Base-by-base conservation (phyloP, 257 asterid species). In the Nicotiana attenuata region DNA sequence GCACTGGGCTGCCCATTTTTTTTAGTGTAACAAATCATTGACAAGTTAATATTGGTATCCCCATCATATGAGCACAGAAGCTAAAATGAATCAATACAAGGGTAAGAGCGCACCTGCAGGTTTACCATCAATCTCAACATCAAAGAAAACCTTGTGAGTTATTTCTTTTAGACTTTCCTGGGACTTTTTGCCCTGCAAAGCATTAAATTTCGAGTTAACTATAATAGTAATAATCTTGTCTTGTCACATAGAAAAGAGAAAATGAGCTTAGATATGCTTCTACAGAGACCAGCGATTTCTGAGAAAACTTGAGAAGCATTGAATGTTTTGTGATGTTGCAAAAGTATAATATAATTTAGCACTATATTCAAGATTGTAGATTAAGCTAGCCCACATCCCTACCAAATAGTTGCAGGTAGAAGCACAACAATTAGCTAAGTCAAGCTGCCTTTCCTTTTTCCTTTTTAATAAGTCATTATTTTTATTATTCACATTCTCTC, bases 71-170 rank as follows among this genome's bases (percentile, higher is more conserved):
- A 66, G 16, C 16, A 50, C 10, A 50, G 10, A 9, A 24, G 26
- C 53, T 8, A 50, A 82, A 29, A 26, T 63, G 24, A 56, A 81
- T 55, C 16, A 45, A 33, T 60, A 19, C 24, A 53, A 65, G 53
- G 84, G 80, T 4, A 41, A 73, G 83, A 57, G 60, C 85, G 73
- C 91, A 92, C 99, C 98, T 33, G 96, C 92, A 15, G 92, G 92
- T 85, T 91, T 92, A 65, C 97, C 98, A 83, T 90, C 94, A 84
- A 95, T 91, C 89, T 93, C 98, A 45, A 95, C 66, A 81, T 95
- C 99, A 81, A 93, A 95, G 87, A 59, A 95, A 31, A 93, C 98
- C 65, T 92, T 92, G 75, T 90, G 91, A 9, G 98, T 93, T 68
- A 94, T 91, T 87, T 91, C 96, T 81, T 90, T 92, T 82, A 93